Conservation (phyloP, 2,329 filamentous ascomycete genomes). For the Pyrenophora tritici-repentis region DNA sequence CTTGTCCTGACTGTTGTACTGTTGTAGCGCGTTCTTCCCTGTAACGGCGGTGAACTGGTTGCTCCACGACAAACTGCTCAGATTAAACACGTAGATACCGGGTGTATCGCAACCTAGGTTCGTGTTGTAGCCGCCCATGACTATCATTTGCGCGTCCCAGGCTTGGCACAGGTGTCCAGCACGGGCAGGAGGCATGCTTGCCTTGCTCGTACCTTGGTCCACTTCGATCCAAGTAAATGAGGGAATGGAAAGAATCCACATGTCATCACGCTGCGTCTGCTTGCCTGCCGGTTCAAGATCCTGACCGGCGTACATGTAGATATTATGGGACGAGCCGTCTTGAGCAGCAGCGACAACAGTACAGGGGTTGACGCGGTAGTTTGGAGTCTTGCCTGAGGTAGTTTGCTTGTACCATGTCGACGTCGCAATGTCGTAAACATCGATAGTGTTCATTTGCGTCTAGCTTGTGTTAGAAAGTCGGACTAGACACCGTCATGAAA, state of each 20-base stretch:
- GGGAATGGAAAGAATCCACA: conserved; percentile 80
- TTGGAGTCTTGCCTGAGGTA: conserved; percentile 64
- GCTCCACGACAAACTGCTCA: conserved; percentile 71
- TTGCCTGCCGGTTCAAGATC: conserved; percentile 66
- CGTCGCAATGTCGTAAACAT: conserved; percentile 77
- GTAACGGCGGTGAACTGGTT: conserved; percentile 69
- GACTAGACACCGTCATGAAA: neutral
- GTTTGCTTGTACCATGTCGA: conserved; percentile 75
- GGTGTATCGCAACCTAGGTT: conserved; percentile 68
- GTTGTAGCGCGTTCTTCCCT: conserved; percentile 57
- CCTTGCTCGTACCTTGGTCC: conserved; percentile 46
- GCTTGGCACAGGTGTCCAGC: conserved; percentile 77
- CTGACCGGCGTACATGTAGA: conserved; percentile 80
- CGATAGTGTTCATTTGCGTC: conserved; percentile 72
- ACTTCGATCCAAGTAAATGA: conserved; percentile 80
- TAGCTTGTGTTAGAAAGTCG: conserved; percentile 29
- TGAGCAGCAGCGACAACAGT: conserved; percentile 74
- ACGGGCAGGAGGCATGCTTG: conserved; percentile 61
- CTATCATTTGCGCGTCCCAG: conserved; percentile 81
- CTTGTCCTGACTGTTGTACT: conserved; percentile 32
- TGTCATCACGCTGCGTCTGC: conserved; percentile 68
- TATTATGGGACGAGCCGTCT: conserved; percentile 74
- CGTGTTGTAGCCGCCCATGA: conserved; percentile 71
- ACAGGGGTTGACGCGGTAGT: conserved; percentile 68
- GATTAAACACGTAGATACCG: conserved; percentile 77